These are phyloP conservation scores for Fusarium guadeloupense DNA, from an alignment of 2,329 filamentous ascomycete species.

Conservation along the genomic window DNA sequence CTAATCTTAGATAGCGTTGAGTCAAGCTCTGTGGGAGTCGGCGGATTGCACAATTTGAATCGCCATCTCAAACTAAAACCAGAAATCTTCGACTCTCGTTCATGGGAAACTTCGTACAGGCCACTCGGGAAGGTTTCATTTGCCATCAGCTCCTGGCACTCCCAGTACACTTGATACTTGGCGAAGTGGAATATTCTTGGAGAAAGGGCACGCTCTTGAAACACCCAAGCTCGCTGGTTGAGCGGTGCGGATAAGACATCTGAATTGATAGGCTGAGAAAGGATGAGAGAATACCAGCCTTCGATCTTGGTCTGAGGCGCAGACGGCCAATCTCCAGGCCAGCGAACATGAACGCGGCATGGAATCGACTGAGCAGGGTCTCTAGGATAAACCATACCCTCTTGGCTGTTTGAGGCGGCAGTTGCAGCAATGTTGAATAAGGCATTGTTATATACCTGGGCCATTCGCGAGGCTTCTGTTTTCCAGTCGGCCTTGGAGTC, in stretches of 20 bases:
- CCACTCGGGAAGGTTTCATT: neutral
- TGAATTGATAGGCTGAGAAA: too few species aligned
- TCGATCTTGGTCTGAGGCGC: too few species aligned
- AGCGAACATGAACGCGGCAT: neutral
- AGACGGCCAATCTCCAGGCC: too few species aligned
- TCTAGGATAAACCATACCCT: too few species aligned
- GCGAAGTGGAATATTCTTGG: slow-evolving; percentile 20
- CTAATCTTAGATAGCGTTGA: too few species aligned
- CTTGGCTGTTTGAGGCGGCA: neutral
- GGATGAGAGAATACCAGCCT: too few species aligned
- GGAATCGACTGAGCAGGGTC: slow-evolving; percentile 8
- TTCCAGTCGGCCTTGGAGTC: slow-evolving; percentile 20
- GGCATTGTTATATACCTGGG: slow-evolving; percentile 10
- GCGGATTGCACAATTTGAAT: too few species aligned
- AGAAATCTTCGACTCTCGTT: too few species aligned
- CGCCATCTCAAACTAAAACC: too few species aligned
- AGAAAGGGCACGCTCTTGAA: slow-evolving; percentile 21
- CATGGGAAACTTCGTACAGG: too few species aligned
- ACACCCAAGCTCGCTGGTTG: slow-evolving; percentile 17
- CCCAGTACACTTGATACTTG: slow-evolving; percentile 22
- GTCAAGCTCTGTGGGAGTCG: too few species aligned
- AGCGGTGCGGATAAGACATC: neutral
- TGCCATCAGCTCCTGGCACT: slow-evolving; percentile 9
- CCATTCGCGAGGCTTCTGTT: slow-evolving; percentile 14
- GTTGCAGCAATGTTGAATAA: slow-evolving; percentile 13